Evolutionary conservation across 2,329 filamentous ascomycete genomes (phyloP).

Genomic region (Waltergamsia citrina): DNA sequence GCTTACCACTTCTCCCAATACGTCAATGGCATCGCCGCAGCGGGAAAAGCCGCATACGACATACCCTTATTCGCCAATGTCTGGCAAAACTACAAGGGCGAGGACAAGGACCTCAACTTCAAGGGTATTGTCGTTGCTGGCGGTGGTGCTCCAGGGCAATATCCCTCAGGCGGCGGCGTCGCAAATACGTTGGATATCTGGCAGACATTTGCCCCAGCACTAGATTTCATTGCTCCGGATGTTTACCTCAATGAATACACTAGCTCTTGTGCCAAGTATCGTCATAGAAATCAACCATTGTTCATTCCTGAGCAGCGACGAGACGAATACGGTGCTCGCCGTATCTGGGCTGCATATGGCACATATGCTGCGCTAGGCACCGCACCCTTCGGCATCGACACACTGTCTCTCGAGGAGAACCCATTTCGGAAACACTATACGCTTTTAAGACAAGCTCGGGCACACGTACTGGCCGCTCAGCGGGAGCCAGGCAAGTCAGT

Average conservation of each 20-base stretch:
- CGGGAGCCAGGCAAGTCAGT: conserved; percentile 18
- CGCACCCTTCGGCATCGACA: conserved; percentile 29
- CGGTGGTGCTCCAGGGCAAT: conserved; percentile 23
- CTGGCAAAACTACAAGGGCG: conserved; percentile 23
- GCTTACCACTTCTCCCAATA: conserved; percentile 21
- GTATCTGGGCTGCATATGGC: conserved; percentile 31
- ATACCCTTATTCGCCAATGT: conserved; percentile 24
- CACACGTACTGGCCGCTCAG: conserved; percentile 14
- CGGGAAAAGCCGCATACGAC: conserved; percentile 20
- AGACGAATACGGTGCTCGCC: conserved; percentile 31
- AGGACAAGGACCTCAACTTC: conserved; percentile 17
- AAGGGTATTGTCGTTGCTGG: conserved; percentile 20
- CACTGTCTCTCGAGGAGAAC: conserved; percentile 4
- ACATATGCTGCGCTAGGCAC: conserved; percentile 26
- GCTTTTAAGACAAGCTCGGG: background rate
- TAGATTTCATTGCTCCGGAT: conserved; percentile 37
- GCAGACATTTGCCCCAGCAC: conserved; percentile 24
- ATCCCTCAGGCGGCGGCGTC: conserved; percentile 24
- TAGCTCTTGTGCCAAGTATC: conserved; percentile 29
- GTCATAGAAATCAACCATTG: conserved; percentile 24
- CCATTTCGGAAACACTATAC: background rate
- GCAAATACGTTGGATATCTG: conserved; percentile 27
- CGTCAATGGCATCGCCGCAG: conserved; percentile 21
- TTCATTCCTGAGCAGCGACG: conserved; percentile 44
- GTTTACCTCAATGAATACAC: conserved; percentile 39